Evolutionary conservation across 768 basidiomycete genomes (phyloP), one percentile per base, ranked within the genome.

Genomic region (Obba rivulosa): DNA sequence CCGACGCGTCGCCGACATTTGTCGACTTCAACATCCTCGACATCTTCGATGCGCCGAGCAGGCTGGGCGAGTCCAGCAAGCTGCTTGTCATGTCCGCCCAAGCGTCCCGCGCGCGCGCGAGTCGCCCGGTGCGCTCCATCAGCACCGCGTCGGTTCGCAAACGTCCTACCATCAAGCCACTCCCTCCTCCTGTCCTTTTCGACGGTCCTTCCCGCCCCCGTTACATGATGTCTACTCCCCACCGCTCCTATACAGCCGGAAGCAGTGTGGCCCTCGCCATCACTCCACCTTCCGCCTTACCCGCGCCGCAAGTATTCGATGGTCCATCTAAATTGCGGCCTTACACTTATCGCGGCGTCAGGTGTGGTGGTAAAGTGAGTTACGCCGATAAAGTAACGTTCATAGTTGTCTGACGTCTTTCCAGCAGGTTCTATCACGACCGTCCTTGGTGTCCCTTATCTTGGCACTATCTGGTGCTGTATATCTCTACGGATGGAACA

Each of bases 31-130:
- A 53, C 56, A 74, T 76, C 41, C 70, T 74, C 51, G 77, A 79
- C 57, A 76, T 80, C 49, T 77, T 77, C 56, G 77, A 79, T 49
- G 76, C 69, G 20, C 74, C 76, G 1, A 61, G 62, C 28, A 62
- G 62, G 24, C 68, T 75, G 18, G 65, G 68, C 17, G 70, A 69
- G 51, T 69, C 64, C 24, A 63, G 56, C 50, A 50, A 57, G 45
- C 49, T 64, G 56, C 41, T 64, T 44, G 38, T 36, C 24, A 46
- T 39, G 16, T 51, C 42, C 48, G 51, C 39, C 34, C 34, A 39
- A 16, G 46, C 51, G 1, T 10, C 17, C n/a, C 36, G 41, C 18
- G 38, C 48, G 51, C 47, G 50, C 31, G 41, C 51, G 48, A 48
- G 9, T 39, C 46, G 43, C 56, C 59, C 66, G 13, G 45, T 57